Evolutionary conservation across 768 basidiomycete genomes (phyloP).

Genomic region (Hygrocybe coccinea): DNA sequence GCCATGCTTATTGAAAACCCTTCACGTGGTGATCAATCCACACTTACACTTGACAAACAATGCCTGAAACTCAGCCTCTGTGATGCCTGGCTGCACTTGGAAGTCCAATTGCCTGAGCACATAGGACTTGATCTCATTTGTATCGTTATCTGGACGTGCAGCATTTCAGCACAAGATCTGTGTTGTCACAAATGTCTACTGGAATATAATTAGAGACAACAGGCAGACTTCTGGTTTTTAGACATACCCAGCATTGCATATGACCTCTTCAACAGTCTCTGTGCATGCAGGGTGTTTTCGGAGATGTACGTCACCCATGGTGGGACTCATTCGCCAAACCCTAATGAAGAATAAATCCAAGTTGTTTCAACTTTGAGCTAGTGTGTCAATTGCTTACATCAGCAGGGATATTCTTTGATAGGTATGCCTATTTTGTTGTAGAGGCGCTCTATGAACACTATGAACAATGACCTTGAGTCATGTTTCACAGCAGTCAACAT

Average conservation of each 20-base stretch:
- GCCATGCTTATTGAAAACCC: too few relatives aligned
- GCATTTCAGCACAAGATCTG: background rate
- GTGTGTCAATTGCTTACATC: background rate
- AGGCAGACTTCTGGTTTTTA: background rate
- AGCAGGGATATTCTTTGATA: background rate
- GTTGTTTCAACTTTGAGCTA: background rate
- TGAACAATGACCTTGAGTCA: background rate
- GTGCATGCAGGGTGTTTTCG: background rate
- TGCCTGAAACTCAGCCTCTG: background rate
- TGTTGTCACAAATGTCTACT: background rate
- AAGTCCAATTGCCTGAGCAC: background rate
- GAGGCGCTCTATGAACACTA: background rate
- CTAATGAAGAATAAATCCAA: background rate
- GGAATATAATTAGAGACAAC: background rate
- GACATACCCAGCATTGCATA: background rate
- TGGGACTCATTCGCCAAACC: background rate
- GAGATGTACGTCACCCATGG: background rate
- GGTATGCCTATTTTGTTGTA: background rate
- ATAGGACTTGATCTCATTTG: background rate
- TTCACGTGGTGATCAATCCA: background rate
- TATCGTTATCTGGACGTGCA: too few relatives aligned
- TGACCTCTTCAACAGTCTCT: background rate
- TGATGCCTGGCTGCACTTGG: background rate
- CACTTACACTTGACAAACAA: background rate
- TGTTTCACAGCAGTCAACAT: background rate